Conservation (phyloP, 129 eudicot species). For the Deinandra increscens region DNA sequence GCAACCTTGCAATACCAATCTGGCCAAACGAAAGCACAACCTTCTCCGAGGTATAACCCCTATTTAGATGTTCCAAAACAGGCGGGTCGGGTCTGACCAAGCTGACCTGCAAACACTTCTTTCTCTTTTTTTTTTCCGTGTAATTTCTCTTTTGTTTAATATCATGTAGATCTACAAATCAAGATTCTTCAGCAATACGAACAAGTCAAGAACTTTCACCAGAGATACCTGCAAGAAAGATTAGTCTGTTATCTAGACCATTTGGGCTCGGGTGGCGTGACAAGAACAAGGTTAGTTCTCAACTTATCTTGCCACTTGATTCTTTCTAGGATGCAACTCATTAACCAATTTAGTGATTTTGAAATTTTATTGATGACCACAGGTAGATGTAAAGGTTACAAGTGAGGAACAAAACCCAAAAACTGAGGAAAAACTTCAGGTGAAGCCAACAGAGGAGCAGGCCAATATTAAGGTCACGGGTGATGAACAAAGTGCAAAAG, state of each 20-base stretch:
- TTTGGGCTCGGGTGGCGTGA: slow-evolving; percentile 95
- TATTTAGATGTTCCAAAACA: neutral
- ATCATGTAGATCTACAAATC: slow-evolving; percentile 6
- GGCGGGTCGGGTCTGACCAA: neutral
- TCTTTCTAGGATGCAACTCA: neutral
- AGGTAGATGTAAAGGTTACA: slow-evolving; percentile 38
- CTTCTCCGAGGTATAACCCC: slow-evolving; percentile 72
- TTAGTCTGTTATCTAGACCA: slow-evolving; percentile 76
- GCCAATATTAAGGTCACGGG: slow-evolving; percentile 25
- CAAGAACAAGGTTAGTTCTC: slow-evolving; percentile 65
- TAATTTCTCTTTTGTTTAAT: neutral
- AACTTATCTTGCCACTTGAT: neutral
- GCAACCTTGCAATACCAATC: slow-evolving; percentile 98
- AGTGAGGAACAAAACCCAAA: slow-evolving; percentile 41
- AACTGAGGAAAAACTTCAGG: neutral
- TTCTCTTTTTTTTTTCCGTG: neutral
- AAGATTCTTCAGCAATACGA: slow-evolving; percentile 33
- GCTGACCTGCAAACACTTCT: neutral
- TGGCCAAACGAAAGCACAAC: slow-evolving; percentile 67
- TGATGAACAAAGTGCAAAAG: slow-evolving; percentile 30
- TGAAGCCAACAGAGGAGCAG: slow-evolving; percentile 34
- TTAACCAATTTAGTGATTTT: neutral
- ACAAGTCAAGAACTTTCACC: slow-evolving; percentile 51
- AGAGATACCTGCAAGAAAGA: slow-evolving; percentile 69
- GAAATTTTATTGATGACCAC: slow-evolving; percentile 9